A percentile compares a stretch with the other conserved stretches of the same genome.
phyloP scores from a whole-genome alignment of 805 yeast genomes.

The Yarrowia bubula region DNA sequence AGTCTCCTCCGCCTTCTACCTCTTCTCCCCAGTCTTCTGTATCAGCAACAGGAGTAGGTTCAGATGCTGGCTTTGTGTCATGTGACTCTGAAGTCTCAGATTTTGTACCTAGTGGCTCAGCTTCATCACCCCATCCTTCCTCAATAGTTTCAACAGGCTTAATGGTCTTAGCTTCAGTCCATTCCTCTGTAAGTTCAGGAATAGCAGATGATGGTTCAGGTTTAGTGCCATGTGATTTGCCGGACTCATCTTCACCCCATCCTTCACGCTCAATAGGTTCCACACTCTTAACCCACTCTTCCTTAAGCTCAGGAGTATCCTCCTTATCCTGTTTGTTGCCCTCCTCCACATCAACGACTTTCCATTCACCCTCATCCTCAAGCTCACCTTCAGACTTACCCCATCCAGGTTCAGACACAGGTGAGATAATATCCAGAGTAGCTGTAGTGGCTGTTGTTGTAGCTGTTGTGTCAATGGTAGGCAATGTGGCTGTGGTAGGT shows the following conservation, averaged over 20 bases:
- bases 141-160: background rate
- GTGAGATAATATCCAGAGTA: background rate
- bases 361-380: no score
- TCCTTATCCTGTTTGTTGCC: no score
- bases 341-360: no score
- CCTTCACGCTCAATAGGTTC: background rate
- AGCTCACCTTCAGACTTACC: no score
- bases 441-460: background rate
- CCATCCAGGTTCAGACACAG: no score
- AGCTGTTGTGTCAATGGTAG: background rate
- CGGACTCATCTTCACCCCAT: background rate
- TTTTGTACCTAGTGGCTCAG: background rate
- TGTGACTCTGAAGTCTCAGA: background rate
- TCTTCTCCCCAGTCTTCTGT: conserved; percentile 1
- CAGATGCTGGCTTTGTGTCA: background rate
- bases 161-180: background rate
- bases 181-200: no score
- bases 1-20: conserved; percentile 1
- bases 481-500: no score
- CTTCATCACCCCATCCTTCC: background rate
- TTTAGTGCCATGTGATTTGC: no score
- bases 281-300: no score
- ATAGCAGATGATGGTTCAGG: no score
- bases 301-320: no score
- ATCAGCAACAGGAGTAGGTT: background rate